Evolutionary conservation across 805 yeast species (phyloP).

Genomic region (Zygotorulaspora danielsina): DNA sequence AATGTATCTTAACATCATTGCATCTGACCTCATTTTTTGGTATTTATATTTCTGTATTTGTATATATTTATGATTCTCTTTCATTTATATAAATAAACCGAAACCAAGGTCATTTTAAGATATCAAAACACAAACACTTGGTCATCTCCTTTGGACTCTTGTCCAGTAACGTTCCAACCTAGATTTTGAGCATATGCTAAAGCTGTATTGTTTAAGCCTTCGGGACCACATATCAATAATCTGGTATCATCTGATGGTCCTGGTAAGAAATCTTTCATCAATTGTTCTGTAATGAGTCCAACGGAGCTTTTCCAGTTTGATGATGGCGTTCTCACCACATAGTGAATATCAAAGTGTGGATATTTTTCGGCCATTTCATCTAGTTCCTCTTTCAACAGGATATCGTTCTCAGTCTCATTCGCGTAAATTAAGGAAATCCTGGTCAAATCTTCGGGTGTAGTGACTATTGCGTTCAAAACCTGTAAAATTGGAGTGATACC

Average conservation of each 20-base stretch:
- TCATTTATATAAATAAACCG: background rate
- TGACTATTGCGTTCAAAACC: slow-evolving; percentile 64
- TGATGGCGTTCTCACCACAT: slow-evolving; percentile 52
- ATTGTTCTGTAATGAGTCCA: slow-evolving; percentile 59
- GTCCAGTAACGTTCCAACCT: slow-evolving; percentile 51
- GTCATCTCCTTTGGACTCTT: slow-evolving; percentile 46
- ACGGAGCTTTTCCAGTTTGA: slow-evolving; percentile 50
- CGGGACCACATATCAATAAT: slow-evolving; percentile 71
- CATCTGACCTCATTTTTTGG: too few species aligned
- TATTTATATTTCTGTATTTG: background rate
- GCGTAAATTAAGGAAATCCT: slow-evolving; percentile 61
- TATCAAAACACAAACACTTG: slow-evolving; percentile 54
- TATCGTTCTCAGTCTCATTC: slow-evolving; percentile 73
- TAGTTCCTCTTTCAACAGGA: slow-evolving; percentile 63
- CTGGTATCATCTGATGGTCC: slow-evolving; percentile 45
- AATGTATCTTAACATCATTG: too few species aligned
- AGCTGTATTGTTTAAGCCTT: slow-evolving; percentile 56
- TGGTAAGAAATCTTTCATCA: slow-evolving; percentile 53
- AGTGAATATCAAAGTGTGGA: slow-evolving; percentile 58
- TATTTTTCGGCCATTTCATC: slow-evolving; percentile 63
- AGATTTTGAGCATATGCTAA: slow-evolving; percentile 49
- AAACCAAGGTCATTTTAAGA: too few species aligned
- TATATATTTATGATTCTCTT: background rate
- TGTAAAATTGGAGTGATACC: slow-evolving; percentile 90
- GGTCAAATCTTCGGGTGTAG: slow-evolving; percentile 63